These are phyloP conservation scores for Rhodotorula diobovata DNA, from an alignment of 768 basidiomycete genomes.

Conservation along the genomic window DNA sequence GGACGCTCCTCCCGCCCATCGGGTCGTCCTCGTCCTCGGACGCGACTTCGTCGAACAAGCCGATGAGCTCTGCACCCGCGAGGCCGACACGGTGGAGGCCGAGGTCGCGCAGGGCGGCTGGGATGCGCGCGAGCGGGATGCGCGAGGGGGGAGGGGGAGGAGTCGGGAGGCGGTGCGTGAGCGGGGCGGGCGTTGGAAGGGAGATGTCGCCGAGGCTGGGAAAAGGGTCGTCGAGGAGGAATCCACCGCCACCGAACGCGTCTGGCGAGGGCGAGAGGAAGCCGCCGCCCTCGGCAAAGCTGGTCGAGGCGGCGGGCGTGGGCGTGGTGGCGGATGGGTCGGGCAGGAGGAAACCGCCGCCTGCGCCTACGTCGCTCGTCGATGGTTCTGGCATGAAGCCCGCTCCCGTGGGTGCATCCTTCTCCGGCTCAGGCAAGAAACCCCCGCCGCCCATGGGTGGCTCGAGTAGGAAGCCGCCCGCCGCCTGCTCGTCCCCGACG, in stretches of 20 bases:
- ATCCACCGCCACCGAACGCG: neutral
- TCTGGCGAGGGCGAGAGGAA: neutral
- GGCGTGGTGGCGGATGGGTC: neutral
- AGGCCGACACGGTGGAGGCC: constrained; percentile 1
- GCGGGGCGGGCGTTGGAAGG: constrained; percentile 8
- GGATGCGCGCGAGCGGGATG: constrained; percentile 10
- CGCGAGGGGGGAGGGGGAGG: constrained; percentile 5
- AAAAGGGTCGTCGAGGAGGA: neutral
- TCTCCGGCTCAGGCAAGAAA: neutral
- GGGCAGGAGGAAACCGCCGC: neutral
- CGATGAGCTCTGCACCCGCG: constrained; percentile 5
- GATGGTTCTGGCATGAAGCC: constrained; percentile 12
- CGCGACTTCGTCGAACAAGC: constrained; percentile 29
- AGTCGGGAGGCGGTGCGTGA: neutral
- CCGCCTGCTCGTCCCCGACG: neutral
- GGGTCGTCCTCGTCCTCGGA: constrained; percentile 16
- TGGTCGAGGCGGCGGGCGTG: neutral
- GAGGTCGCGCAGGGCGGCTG: constrained; percentile 11
- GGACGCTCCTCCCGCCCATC: constrained; percentile 18
- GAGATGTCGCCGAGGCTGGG: neutral
- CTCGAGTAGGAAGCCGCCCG: constrained; percentile 20
- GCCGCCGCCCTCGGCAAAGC: neutral
- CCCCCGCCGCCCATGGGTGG: neutral
- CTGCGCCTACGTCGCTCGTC: neutral
- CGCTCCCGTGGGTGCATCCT: neutral